Evolutionary conservation across 257 asterid species (phyloP), one percentile per base, ranked within the genome.

Genomic region (Haberlea rhodopensis): DNA sequence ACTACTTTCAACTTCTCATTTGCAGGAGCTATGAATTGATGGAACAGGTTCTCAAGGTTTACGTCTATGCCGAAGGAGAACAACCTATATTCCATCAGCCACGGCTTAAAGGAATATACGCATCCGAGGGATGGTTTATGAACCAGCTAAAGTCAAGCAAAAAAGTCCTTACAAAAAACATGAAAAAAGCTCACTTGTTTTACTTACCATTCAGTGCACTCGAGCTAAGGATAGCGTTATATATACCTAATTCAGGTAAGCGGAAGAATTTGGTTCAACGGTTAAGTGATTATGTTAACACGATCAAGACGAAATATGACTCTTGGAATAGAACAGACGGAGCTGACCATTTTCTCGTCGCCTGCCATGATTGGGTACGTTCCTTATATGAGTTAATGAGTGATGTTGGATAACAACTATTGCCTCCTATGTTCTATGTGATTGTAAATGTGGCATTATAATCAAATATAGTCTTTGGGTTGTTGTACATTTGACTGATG

Each of bases 111-210:
- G 95, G 95, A 69, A 89, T 87, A 73, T 89, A 89, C 29, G 95
- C 95, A 40, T 85, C 94, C 0, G 97, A 89, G 74, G 97, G 97
- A 28, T 89, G 95, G 95, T 89, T 89, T 80, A 80, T 89, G 89
- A 87, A 85, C 83, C 79, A 75, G 61, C 78, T 89, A 37, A 76
- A 87, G 69, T 22, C 79, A 18, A 79, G 67, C 85, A 89, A 82
- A 65, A 70, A 72, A 51, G 79, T 80, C 18, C 73, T 77, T 27
- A 82, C 95, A 5, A 82, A 79, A 63, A 78, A 80, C 31, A 81
- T 91, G n/a, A 76, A 53, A 31, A 75, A 78, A 58, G 97, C 97
- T 53, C 94, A 87, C 78, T 67, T 89, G 26, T 89, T 89, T 70
- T 89, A 85, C 78, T 56, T 89, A 40, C 97, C 97, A 15, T 87